Conservation (phyloP, 305 asterid species). For the Lippia alba region DNA sequence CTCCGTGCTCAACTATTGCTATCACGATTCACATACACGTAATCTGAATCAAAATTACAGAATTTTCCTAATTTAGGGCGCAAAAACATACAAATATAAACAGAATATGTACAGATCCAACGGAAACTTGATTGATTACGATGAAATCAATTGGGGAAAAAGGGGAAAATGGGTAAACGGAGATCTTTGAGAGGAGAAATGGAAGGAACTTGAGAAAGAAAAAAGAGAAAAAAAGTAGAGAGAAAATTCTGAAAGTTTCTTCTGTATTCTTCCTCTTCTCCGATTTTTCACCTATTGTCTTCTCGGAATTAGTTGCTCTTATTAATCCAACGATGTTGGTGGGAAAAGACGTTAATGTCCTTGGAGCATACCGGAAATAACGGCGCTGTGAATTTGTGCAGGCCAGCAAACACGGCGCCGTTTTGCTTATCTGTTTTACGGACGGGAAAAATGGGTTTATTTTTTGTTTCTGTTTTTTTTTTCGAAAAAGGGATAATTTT, state of each 20-base stretch:
- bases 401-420: no score
- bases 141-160: background rate
- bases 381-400: conserved; percentile 30
- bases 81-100: background rate
- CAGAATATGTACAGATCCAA: conserved; percentile 28
- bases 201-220: conserved; percentile 25
- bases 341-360: conserved; percentile 46
- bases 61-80: background rate
- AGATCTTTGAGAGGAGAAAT: conserved; percentile 30
- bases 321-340: background rate
- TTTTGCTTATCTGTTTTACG: no score
- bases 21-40: conserved; percentile 11
- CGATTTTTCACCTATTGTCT: conserved; percentile 9
- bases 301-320: conserved; percentile 21
- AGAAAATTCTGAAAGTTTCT: conserved; percentile 26
- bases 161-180: background rate
- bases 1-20: background rate
- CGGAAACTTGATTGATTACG: background rate
- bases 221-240: conserved; percentile 34
- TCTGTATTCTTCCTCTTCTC: conserved; percentile 30
- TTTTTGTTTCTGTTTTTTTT: no score
- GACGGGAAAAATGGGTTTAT: no score
- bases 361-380: conserved; percentile 36
- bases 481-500: no score
- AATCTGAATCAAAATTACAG: conserved; percentile 12